A percentile compares a stretch with the other conserved stretches of the same genome.
phyloP scores from a whole-genome alignment of 2,329 filamentous ascomycete genomes.

The Xylaria arbuscula region DNA sequence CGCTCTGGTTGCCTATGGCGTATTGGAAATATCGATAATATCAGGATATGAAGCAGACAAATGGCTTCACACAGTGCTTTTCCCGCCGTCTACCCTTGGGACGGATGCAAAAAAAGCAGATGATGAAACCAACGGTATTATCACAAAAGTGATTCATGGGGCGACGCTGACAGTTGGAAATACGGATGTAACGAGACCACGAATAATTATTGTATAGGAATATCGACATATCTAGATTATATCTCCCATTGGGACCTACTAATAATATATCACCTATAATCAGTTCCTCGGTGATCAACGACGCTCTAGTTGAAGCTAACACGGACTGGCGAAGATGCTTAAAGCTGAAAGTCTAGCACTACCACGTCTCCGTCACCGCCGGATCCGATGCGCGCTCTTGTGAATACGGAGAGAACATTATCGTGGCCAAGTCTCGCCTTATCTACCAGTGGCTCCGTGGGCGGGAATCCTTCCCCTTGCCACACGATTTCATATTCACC shows the following conservation, averaged over 20 bases:
- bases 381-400: conserved; percentile 39
- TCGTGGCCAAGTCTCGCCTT: conserved; percentile 52
- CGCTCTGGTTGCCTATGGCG: conserved; percentile 46
- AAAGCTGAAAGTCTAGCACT: conserved; percentile 54
- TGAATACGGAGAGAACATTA: conserved; percentile 53
- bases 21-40: conserved; percentile 37
- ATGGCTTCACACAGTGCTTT: conserved; percentile 31
- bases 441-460: conserved; percentile 56
- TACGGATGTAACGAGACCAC: conserved; percentile 31
- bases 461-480: conserved; percentile 50
- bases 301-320: not conserved
- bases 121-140: conserved; percentile 33
- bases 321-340: not conserved
- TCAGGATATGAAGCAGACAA: conserved; percentile 42
- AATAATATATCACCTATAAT: conserved; percentile 14
- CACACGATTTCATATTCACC: conserved; percentile 52
- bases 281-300: not conserved
- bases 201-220: conserved; percentile 36
- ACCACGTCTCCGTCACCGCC: conserved; percentile 46
- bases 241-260: conserved; percentile 13
- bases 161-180: conserved; percentile 7
- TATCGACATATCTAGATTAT: conserved; percentile 25
- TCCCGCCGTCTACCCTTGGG: conserved; percentile 1
- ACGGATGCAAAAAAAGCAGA: conserved; percentile 8
- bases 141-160: conserved; percentile 35